Base-by-base conservation (phyloP, 345 rosid genomes). In the Orychophragmus violaceus region DNA sequence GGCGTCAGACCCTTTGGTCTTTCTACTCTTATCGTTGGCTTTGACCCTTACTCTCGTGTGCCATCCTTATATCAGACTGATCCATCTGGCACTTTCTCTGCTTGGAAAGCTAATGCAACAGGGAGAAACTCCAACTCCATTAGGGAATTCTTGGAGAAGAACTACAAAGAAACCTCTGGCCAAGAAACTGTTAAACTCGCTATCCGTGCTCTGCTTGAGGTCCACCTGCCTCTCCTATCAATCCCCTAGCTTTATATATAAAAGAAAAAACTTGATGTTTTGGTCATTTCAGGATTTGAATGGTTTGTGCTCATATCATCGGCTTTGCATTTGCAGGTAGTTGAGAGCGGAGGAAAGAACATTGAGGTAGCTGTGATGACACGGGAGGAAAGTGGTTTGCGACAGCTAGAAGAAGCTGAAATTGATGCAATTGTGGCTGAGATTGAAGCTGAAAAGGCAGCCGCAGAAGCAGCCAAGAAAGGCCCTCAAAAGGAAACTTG, bases 311-410 rank as follows among this genome's bases (percentile, higher is more conserved):
- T 69, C 39, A 29, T 17, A 10, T 39, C 33, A 30, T 6, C 1
- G 42, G 52, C 8, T 48, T 64, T 45, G 58, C 57, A 13, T 23
- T 10, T 58, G 54, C 65, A 93, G 98, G 97, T 88, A 39, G 96
- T 88, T 18, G 98, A 93, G 82, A 93, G 96, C 42, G 97, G 97
- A 5, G 98, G 98, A 17, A 90, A 93, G 86, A 93, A 90, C 85
- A 90, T 90, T 50, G 97, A 93, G 81, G 78, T 90, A 45, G 98
- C 94, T 53, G 91, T 90, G 54, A 88, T 93, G 98, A 88, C 90
- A 10, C 80, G 71, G 63, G 97, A 90, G 24, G 75, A 83, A 12
- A 41, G 8, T 8, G 92, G 89, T 1, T 82, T 92, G 76, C 78
- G 82, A 50, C 98, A 93, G 72, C 89, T 93, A 4, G 97, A 90